Conservation (phyloP, 305 asterid species). For the Striga hermonthica region DNA sequence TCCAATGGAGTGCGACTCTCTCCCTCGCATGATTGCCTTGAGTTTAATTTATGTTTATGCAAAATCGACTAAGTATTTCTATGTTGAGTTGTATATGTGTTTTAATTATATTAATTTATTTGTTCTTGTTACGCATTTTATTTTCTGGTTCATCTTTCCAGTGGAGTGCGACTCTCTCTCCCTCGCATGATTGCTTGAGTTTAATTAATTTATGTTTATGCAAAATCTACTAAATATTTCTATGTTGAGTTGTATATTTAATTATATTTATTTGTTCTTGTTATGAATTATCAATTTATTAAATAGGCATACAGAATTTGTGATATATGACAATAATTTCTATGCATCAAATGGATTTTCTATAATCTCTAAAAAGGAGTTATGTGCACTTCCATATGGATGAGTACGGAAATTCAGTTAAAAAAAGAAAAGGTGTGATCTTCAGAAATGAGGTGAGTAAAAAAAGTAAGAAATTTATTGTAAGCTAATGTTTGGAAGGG, state of each 20-base stretch:
- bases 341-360: background rate
- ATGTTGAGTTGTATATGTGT: background rate
- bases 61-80: conserved; percentile 2
- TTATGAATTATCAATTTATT: background rate
- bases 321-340: background rate
- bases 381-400: background rate
- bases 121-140: conserved; percentile 16
- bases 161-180: background rate
- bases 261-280: background rate
- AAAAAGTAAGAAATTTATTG: background rate
- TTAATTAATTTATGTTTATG: conserved; percentile 16
- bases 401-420: background rate
- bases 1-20: conserved; percentile 5
- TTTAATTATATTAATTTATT: conserved; percentile 6
- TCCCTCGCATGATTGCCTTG: conserved; percentile 16
- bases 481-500: background rate
- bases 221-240: background rate
- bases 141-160: conserved; percentile 12
- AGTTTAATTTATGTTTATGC: conserved; percentile 27
- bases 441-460: background rate
- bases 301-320: conserved; percentile 6
- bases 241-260: background rate
- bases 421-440: background rate
- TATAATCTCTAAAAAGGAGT: background rate
- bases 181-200: background rate